These are phyloP conservation scores for Carex myosuroides DNA, from an alignment of 176 grass and related monocot species.

Conservation along the genomic window DNA sequence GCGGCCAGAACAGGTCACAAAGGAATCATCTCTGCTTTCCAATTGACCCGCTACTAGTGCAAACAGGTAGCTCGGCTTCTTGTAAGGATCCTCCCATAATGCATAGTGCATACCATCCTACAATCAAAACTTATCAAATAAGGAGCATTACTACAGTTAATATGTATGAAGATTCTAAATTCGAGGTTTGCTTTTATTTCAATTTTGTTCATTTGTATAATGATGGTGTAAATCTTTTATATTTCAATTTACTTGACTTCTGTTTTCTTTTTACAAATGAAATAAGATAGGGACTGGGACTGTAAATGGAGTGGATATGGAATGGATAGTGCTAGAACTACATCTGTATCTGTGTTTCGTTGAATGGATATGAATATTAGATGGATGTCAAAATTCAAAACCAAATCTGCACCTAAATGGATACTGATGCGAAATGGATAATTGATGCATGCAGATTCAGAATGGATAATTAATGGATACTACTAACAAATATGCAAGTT, in stretches of 20 bases:
- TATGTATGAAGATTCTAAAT: background rate
- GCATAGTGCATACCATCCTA: slow-evolving; percentile 78
- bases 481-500: background rate
- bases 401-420: background rate
- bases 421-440: background rate
- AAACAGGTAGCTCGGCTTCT: slow-evolving; percentile 97
- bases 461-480: background rate
- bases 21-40: slow-evolving; percentile 76
- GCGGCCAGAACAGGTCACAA: slow-evolving; percentile 76
- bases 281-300: background rate
- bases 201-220: background rate
- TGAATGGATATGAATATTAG: background rate
- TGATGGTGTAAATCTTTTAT: background rate
- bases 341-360: background rate
- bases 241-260: background rate
- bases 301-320: too few species aligned
- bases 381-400: background rate
- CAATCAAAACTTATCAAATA: slow-evolving; percentile 23
- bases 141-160: background rate
- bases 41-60: slow-evolving; percentile 94
- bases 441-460: background rate
- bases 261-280: background rate
- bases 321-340: background rate
- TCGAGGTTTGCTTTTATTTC: background rate
- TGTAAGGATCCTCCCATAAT: slow-evolving; percentile 91